Base-by-base conservation (phyloP, 2,329 filamentous ascomycete species). In the Fusarium dlaminii region DNA sequence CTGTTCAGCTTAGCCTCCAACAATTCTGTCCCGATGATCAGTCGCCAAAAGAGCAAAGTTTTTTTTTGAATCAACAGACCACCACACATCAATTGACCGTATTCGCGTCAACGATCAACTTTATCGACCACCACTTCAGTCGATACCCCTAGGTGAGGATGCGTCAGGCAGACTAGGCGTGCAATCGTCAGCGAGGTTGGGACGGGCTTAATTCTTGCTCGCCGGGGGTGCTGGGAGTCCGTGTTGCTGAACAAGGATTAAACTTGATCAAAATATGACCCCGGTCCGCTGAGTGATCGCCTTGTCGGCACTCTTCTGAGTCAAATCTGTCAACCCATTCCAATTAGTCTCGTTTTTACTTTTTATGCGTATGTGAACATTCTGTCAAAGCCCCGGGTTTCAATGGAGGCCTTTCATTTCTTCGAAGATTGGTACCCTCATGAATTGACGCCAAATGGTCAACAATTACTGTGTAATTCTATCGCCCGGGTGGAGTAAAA, bases 271-370 rank as follows among this genome's bases (percentile, higher is more conserved):
- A 58, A 66, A 52, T 65, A 46, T 27, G 55, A 72, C 54, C 64
- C 68, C 46, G 36, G 73, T 70, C 58, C 66, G 45, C 66, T 72
- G 56, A 64, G 62, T 77, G 73, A 78, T 78, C 73, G 66, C 56
- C 63, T 75, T 73, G 56, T 66, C 63, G 68, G 72, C 68, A 74
- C 59, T 76, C 57, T 73, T 75, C 63, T 75, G 77, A 78, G 72
- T 78, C 74, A 77, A 78, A 79, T 70, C 77, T 78, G 77, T 79
- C 77, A 79, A 73, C 67, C 62, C 72, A 72, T 75, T 71, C 64
- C 70, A 69, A 70, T 78, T 73, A 78, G 75, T 66, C 64, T 73
- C 54, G 34, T 36, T 78, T 77, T 78, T 78, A 59, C 76, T 76
- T 78, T 78, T 73, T 64, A 36, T 55, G 40, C 61, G 63, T 63